These are phyloP conservation scores for Talaromyces verruculosus DNA, from an alignment of 2,329 filamentous ascomycete species.

Conservation along the genomic window DNA sequence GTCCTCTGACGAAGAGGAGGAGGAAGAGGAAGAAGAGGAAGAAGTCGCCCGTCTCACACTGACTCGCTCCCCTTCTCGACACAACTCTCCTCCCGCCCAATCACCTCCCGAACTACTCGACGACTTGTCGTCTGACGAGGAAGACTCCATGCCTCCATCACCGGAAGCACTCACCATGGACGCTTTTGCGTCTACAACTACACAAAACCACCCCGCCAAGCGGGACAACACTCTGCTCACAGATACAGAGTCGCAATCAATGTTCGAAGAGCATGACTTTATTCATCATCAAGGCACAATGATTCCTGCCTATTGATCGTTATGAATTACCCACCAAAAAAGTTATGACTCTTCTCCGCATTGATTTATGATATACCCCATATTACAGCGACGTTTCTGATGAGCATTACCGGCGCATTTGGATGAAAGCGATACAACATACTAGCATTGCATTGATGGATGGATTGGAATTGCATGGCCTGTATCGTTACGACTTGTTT, in stretches of 20 bases:
- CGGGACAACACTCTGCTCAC: slow-evolving; percentile 26
- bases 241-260: slow-evolving; percentile 38
- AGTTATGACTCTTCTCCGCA: slow-evolving; percentile 9
- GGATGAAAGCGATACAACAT: slow-evolving; percentile 6
- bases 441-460: slow-evolving; percentile 13
- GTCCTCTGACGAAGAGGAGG: slow-evolving; percentile 59
- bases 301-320: slow-evolving; percentile 50
- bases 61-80: slow-evolving; percentile 66
- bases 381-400: slow-evolving; percentile 2
- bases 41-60: slow-evolving; percentile 66
- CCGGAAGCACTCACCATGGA: slow-evolving; percentile 59
- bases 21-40: slow-evolving; percentile 60
- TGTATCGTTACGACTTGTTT: slow-evolving; percentile 11
- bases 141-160: slow-evolving; percentile 71
- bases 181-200: slow-evolving; percentile 53
- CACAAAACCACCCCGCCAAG: slow-evolving; percentile 39
- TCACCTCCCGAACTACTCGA: slow-evolving; percentile 60
- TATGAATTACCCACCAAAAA: not conserved
- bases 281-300: slow-evolving; percentile 46
- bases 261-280: slow-evolving; percentile 51
- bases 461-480: not conserved
- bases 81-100: slow-evolving; percentile 60
- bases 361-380: slow-evolving; percentile 18
- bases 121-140: slow-evolving; percentile 66
- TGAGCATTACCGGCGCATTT: slow-evolving; percentile 18